These are phyloP conservation scores for Mentha longifolia DNA, from an alignment of 257 asterid species.

Conservation along the genomic window DNA sequence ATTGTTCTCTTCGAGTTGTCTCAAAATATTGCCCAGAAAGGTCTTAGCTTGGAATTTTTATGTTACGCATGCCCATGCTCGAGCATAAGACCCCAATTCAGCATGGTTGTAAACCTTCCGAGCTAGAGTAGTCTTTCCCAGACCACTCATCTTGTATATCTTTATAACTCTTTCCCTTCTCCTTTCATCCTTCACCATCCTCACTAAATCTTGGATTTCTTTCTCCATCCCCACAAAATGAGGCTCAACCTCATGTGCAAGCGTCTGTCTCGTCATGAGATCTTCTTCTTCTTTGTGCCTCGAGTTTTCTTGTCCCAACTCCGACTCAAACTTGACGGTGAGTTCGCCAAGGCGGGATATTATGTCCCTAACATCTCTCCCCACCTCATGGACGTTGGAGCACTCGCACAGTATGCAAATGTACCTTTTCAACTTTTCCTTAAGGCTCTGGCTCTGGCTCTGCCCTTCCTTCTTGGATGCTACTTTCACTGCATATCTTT, in stretches of 20 bases:
- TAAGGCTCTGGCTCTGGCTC: neutral
- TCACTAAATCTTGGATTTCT: neutral
- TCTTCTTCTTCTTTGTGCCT: neutral
- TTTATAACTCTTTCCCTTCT: neutral
- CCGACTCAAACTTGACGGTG: neutral
- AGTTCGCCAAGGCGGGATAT: neutral
- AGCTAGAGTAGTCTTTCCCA: neutral
- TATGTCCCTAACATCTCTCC: neutral
- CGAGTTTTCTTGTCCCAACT: neutral
- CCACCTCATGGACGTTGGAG: neutral
- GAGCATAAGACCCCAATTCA: neutral
- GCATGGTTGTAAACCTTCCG: neutral
- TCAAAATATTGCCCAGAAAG: conserved; percentile 27
- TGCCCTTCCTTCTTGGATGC: neutral
- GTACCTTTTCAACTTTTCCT: neutral
- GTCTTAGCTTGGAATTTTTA: conserved; percentile 30
- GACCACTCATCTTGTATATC: neutral
- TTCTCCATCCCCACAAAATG: conserved; percentile 32
- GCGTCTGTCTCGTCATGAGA: conserved; percentile 12
- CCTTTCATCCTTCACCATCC: neutral
- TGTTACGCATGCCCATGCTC: conserved; percentile 38
- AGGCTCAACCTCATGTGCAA: neutral
- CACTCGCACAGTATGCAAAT: neutral
- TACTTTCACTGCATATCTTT: neutral
- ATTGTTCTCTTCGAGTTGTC: neutral